A percentile compares a stretch with the other conserved stretches of the same genome.
Evolutionary conservation across 2,329 filamentous ascomycete genomes (phyloP).

Genomic region (Aspergillus niger): DNA sequence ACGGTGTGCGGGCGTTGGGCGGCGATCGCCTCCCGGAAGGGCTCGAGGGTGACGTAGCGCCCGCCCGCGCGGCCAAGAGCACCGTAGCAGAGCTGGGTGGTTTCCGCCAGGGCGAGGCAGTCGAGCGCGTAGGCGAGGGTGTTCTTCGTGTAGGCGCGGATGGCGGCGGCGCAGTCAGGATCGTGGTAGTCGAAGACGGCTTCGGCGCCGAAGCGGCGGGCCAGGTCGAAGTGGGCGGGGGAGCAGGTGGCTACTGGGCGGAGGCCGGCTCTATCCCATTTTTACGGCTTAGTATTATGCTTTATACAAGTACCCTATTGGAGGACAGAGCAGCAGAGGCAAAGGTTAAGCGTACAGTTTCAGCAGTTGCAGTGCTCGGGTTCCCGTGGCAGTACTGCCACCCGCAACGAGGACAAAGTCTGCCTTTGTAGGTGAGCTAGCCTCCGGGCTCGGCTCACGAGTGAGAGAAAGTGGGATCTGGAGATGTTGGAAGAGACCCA

Average conservation of each 20-base stretch:
- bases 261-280: constrained; percentile 35
- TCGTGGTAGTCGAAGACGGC: constrained; percentile 50
- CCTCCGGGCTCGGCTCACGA: not conserved
- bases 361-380: constrained; percentile 49
- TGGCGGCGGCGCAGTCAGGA: constrained; percentile 37
- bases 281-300: too few species aligned
- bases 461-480: not conserved
- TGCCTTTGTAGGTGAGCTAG: constrained; percentile 13
- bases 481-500: constrained; percentile 37
- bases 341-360: constrained; percentile 28
- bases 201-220: constrained; percentile 47
- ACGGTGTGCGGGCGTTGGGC: constrained; percentile 13
- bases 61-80: constrained; percentile 14
- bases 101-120: constrained; percentile 41
- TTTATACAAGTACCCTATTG: not conserved
- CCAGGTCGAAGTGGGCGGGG: constrained; percentile 45
- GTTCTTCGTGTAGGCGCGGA: constrained; percentile 43
- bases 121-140: constrained; percentile 47
- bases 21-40: not conserved
- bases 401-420: constrained; percentile 49
- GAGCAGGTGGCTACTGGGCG: constrained; percentile 51
- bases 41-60: not conserved
- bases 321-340: not conserved
- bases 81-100: constrained; percentile 42
- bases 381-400: constrained; percentile 48